Evolutionary conservation across 305 asterid species (phyloP).

Genomic region (Rubia tinctorum): DNA sequence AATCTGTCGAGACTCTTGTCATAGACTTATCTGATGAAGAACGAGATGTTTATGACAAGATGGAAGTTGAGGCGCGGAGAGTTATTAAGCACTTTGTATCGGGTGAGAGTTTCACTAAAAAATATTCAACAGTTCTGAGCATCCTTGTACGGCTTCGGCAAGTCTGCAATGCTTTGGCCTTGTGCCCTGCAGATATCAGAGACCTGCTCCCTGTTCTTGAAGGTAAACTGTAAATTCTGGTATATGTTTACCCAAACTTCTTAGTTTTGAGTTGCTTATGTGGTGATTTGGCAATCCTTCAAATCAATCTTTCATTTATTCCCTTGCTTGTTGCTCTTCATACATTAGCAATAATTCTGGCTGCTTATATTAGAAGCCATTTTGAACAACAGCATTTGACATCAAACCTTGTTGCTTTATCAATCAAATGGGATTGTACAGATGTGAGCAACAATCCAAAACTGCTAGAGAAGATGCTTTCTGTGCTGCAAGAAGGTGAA

Average conservation of each 20-base stretch:
- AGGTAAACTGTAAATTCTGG: constrained; percentile 37
- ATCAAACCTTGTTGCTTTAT: not conserved
- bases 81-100: constrained; percentile 50
- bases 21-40: constrained; percentile 78
- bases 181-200: constrained; percentile 73
- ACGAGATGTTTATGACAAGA: constrained; percentile 76
- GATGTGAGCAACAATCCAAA: constrained; percentile 79
- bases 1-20: constrained; percentile 57
- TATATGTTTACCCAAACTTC: not conserved
- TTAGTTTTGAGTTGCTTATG: not conserved
- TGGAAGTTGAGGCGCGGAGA: constrained; percentile 77
- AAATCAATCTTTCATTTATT: not conserved
- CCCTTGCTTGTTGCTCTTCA: not conserved
- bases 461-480: constrained; percentile 62
- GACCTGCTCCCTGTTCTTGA: constrained; percentile 64
- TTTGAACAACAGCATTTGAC: not conserved
- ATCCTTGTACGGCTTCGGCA: constrained; percentile 90
- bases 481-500: constrained; percentile 73
- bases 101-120: constrained; percentile 37
- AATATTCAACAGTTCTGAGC: constrained; percentile 71
- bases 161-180: constrained; percentile 64
- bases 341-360: not conserved
- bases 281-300: not conserved
- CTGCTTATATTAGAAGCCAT: not conserved
- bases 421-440: constrained; percentile 27